Evolutionary conservation across 345 rosid species (phyloP).

Genomic region (Mangifera indica): DNA sequence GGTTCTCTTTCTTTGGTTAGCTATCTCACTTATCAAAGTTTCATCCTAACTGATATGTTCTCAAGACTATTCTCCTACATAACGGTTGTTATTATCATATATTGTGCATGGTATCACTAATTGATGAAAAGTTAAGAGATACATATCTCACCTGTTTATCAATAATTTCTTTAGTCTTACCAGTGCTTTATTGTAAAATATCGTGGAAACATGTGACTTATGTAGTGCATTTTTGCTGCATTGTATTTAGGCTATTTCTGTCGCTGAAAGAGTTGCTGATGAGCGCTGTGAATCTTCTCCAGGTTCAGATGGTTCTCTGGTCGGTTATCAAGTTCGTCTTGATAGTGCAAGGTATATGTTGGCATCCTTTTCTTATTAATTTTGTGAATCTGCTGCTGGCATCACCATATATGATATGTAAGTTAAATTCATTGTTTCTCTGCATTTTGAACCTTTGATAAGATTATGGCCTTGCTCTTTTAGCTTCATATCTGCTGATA

Average conservation of each 20-base stretch:
- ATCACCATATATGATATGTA: not conserved
- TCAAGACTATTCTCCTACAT: not conserved
- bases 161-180: not conserved
- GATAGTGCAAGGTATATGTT: conserved; percentile 75
- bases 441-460: conserved; percentile 1
- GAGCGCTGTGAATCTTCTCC: conserved; percentile 91
- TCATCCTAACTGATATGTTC: not conserved
- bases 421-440: conserved; percentile 7
- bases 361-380: conserved; percentile 13
- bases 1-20: too few species aligned
- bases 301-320: conserved; percentile 75
- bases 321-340: conserved; percentile 98
- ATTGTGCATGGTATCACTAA: not conserved
- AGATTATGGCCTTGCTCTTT: not conserved
- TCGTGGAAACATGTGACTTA: not conserved
- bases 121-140: not conserved
- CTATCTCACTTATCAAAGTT: too few species aligned
- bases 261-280: conserved; percentile 93
- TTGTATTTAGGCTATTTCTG: conserved; percentile 82
- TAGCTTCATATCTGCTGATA: not conserved
- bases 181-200: conserved; percentile 6
- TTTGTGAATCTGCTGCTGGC: not conserved
- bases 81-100: not conserved
- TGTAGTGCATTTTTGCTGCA: conserved; percentile 8
- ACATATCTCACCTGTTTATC: not conserved